Conservation (phyloP, 495 filamentous ascomycete genomes). For the Neurospora cerealis region DNA sequence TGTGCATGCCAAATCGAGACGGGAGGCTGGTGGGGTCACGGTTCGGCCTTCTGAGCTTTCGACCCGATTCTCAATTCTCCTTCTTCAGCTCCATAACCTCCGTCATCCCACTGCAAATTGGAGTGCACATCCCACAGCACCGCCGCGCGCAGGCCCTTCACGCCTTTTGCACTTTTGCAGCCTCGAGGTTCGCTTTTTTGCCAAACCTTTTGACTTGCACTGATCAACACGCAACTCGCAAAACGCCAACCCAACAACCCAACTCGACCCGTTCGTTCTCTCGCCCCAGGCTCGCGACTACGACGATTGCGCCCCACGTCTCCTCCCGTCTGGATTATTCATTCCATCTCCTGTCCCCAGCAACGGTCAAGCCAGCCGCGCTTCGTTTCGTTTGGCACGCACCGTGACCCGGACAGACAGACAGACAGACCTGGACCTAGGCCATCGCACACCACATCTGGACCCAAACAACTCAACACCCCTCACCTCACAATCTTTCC, state of each 20-base stretch:
- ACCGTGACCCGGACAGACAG: neutral
- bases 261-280: neutral
- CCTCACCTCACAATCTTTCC: neutral
- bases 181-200: neutral
- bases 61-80: conserved; percentile 26
- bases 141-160: neutral
- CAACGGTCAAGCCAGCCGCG: neutral
- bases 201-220: neutral
- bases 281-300: neutral
- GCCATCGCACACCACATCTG: neutral
- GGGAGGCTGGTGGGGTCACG: conserved; percentile 23
- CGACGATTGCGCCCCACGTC: neutral
- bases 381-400: neutral
- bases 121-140: neutral
- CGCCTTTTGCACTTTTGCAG: neutral
- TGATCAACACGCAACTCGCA: neutral
- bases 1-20: conserved; percentile 17
- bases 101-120: conserved; percentile 16
- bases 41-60: conserved; percentile 28
- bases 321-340: neutral
- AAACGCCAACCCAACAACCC: neutral
- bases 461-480: neutral
- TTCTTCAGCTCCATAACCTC: conserved; percentile 16
- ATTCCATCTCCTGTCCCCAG: neutral
- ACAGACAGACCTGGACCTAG: neutral